Conservation (phyloP, 2,329 filamentous ascomycete species). For the Nakataea oryzae region DNA sequence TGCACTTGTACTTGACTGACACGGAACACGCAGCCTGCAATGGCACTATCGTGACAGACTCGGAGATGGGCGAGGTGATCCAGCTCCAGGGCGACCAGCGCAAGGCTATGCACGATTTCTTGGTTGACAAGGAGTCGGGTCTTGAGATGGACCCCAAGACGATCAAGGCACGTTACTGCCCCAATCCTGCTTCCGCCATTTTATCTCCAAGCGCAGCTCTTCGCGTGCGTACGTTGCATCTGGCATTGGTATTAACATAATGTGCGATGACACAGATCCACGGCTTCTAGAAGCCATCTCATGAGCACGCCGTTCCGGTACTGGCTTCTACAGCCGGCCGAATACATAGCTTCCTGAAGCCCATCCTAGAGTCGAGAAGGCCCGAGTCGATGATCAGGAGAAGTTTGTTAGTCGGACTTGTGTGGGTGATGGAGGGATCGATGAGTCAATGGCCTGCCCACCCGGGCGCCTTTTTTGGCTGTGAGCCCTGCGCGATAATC, state of each 20-base stretch:
- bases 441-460: background rate
- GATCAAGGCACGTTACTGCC: conserved; percentile 61
- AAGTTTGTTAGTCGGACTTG: background rate
- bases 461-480: background rate
- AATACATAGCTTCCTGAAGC: background rate
- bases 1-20: background rate
- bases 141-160: conserved; percentile 91
- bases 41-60: conserved; percentile 96
- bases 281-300: conserved; percentile 1
- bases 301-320: conserved; percentile 10
- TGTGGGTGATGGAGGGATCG: background rate
- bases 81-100: conserved; percentile 99
- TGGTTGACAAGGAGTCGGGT: conserved; percentile 90
- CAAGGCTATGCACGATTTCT: conserved; percentile 96
- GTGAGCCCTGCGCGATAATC: background rate
- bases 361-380: background rate
- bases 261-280: background rate
- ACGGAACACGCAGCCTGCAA: conserved; percentile 67
- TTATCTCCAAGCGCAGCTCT: too few species aligned
- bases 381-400: background rate
- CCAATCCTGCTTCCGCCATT: background rate
- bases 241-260: background rate
- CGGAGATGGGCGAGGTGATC: conserved; percentile 97
- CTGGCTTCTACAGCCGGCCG: background rate
- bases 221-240: background rate